phyloP scores from a whole-genome alignment of 371 early-diverging fungal species.

The Mucor mucedo region DNA sequence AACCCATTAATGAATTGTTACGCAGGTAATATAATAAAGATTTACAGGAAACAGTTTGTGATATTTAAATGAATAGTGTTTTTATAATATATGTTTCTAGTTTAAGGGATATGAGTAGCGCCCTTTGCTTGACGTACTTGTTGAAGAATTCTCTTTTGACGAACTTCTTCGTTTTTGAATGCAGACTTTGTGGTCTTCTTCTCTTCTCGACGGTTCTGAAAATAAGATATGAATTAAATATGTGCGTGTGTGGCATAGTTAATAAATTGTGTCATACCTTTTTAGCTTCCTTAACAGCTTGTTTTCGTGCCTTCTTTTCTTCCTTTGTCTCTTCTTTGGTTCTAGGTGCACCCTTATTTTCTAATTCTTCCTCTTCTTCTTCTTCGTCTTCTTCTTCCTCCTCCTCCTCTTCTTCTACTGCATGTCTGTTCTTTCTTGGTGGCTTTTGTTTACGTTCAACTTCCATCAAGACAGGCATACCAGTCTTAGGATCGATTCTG shows the following conservation, averaged over 20 bases:
- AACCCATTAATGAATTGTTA: no score
- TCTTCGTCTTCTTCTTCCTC: slow-evolving; percentile 55
- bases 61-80: background rate
- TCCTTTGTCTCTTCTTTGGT: slow-evolving; percentile 80
- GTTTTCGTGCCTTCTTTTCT: slow-evolving; percentile 90
- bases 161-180: slow-evolving; percentile 69
- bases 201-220: slow-evolving; percentile 65
- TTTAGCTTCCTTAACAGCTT: slow-evolving; percentile 80
- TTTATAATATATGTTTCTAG: background rate
- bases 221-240: background rate
- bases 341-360: slow-evolving; percentile 66
- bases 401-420: slow-evolving; percentile 31
- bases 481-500: slow-evolving; percentile 66
- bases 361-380: slow-evolving; percentile 47
- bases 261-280: slow-evolving; percentile 37
- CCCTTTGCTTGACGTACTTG: slow-evolving; percentile 56
- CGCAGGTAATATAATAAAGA: background rate
- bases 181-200: slow-evolving; percentile 79
- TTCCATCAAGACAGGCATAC: slow-evolving; percentile 66
- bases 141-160: slow-evolving; percentile 57
- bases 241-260: background rate
- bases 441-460: slow-evolving; percentile 42
- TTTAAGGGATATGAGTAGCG: slow-evolving; percentile 49
- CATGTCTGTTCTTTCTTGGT: slow-evolving; percentile 17
- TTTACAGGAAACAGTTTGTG: background rate